Evolutionary conservation across 108 stramenopile species (phyloP), one percentile per base, ranked within the genome.

Genomic region (Craspedostauros australis): DNA sequence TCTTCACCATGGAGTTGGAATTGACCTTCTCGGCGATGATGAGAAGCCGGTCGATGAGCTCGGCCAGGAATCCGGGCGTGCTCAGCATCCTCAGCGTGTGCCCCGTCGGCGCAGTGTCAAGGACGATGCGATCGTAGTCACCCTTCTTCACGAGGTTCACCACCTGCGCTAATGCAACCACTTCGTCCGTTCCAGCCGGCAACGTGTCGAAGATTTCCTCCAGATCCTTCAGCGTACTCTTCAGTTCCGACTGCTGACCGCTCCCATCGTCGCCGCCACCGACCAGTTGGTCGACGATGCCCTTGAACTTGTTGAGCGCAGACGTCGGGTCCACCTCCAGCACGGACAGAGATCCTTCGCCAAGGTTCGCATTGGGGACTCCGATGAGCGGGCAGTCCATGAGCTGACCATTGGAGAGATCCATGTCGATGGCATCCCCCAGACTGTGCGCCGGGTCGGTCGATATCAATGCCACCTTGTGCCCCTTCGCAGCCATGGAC

Each of bases 381-480:
- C 86, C 90, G 48, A 69, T 49, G 34, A 92, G 39, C 18, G 90
- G 86, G 33, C 79, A 72, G 47, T 81, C 75, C 20, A 80, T 36
- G 40, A 92, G 44, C 6, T 68, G 50, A 21, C 90, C 90, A 6
- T 86, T 86, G 7, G 53, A 30, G 24, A 92, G 42, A 42, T 90
- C 71, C 55, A 86, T 79, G 44, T 81, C 84, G 14, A 94, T 52
- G 5, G 95, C 96, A 79, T 97, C 96, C n/a, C 93, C 94, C 23
- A 97, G 50, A 51, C 87, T 90, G 66, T 97, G 96, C 9, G 96
- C 96, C 24, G 96, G 96, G 60, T 97, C 96, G 7, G 96, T 97
- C 50, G 87, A 90, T 22, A 97, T 86, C 12, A 97, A 40, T 4
- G 79, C 88, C 2, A 90, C 92, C 19, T 85, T 85, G 52, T 78